phyloP scores from a whole-genome alignment of 768 basidiomycete genomes.

The Suillus subalutaceus region DNA sequence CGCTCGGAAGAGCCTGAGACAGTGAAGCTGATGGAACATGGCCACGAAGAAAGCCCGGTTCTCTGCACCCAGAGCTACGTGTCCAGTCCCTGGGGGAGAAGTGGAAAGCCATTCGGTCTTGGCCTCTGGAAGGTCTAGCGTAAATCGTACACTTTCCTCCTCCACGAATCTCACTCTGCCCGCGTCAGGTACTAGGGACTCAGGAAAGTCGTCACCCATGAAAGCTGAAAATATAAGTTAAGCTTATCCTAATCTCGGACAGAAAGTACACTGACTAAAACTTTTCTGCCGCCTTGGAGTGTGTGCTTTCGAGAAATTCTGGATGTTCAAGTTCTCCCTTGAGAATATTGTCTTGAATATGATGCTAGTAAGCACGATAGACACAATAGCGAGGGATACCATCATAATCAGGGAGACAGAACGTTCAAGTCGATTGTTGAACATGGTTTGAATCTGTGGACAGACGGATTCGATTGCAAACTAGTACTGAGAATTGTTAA shows the following conservation, averaged over 20 bases:
- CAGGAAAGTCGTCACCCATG: not conserved
- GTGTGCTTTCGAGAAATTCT: not conserved
- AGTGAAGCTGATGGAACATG: slow-evolving; percentile 1
- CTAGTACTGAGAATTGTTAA: not conserved
- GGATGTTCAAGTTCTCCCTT: not conserved
- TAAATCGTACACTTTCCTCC: not conserved
- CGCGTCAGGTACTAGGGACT: not conserved
- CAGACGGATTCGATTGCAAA: not conserved
- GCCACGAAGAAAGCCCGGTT: not conserved
- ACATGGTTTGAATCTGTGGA: not conserved
- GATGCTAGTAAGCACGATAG: not conserved
- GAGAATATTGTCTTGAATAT: not conserved
- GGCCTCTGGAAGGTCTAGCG: not conserved
- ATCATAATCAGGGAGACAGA: not conserved
- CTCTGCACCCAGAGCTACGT: not conserved
- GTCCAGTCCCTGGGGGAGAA: not conserved
- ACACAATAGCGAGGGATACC: not conserved
- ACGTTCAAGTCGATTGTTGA: not conserved
- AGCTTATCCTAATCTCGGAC: not conserved
- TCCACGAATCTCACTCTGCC: not conserved
- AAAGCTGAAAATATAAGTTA: not conserved
- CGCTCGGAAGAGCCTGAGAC: not conserved
- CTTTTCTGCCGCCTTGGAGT: not conserved
- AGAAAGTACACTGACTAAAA: not conserved
- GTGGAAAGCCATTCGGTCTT: not conserved